phyloP scores from a whole-genome alignment of 1,284 basidiomycete genomes.

The Moesziomyces antarcticus region DNA sequence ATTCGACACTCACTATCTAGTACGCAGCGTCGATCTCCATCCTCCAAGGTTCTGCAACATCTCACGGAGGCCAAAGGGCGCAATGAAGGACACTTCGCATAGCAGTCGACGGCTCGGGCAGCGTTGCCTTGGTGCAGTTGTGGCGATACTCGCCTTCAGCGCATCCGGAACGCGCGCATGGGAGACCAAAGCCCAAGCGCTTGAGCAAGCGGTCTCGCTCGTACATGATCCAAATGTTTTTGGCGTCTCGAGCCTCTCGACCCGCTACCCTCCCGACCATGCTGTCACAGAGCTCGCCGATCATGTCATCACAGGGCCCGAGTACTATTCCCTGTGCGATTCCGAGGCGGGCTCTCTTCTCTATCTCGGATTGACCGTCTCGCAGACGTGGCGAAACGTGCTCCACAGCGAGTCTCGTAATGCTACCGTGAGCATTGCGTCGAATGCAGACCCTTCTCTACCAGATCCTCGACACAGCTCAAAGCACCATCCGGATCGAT shows the following conservation, averaged over 20 bases:
- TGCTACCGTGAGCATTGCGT: conserved; percentile 53
- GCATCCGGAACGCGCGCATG: conserved; percentile 6
- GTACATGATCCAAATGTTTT: conserved; percentile 38
- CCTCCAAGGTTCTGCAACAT: no score
- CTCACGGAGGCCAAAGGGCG: no score
- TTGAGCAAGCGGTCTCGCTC: conserved; percentile 39
- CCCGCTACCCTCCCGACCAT: conserved; percentile 43
- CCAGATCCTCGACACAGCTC: conserved; percentile 55
- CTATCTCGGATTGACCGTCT: conserved; percentile 63
- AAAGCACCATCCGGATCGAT: conserved; percentile 15
- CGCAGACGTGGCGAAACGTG: conserved; percentile 63
- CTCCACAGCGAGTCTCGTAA: conserved; percentile 41
- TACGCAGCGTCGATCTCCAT: no score
- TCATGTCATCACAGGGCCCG: conserved; percentile 45
- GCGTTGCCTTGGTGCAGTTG: neutral
- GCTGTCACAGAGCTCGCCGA: conserved; percentile 36
- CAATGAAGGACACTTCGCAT: neutral
- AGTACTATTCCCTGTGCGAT: conserved; percentile 65
- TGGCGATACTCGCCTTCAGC: conserved; percentile 2
- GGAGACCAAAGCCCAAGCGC: conserved; percentile 29
- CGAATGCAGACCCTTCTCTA: conserved; percentile 46
- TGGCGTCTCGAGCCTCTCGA: conserved; percentile 55
- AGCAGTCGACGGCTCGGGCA: neutral
- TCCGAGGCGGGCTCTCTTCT: conserved; percentile 55
- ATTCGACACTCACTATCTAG: no score